Conservation (phyloP, 192 early-diverging fungal species). For the Pilaira anomala region DNA sequence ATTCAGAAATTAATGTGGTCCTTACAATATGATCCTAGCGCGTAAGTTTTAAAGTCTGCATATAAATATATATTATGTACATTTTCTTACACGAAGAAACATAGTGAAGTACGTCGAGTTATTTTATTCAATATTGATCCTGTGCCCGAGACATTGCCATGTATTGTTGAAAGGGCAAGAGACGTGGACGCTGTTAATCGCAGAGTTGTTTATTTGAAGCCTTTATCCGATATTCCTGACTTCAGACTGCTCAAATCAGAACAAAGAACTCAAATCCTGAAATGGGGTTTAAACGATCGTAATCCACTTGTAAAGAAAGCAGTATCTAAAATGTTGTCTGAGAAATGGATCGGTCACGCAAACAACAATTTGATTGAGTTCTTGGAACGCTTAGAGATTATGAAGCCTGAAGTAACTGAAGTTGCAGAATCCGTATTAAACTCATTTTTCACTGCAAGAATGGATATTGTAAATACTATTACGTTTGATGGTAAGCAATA, state of each 20-base stretch:
- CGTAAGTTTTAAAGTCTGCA: slow-evolving; percentile 42
- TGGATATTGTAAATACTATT: slow-evolving; percentile 64
- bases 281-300: slow-evolving; percentile 77
- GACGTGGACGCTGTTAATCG: slow-evolving; percentile 77
- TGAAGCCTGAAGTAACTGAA: slow-evolving; percentile 61
- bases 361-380: slow-evolving; percentile 73
- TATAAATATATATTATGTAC: slow-evolving; percentile 1
- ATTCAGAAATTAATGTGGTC: slow-evolving; percentile 60
- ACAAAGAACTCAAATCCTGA: slow-evolving; percentile 67
- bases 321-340: slow-evolving; percentile 63
- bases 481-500: slow-evolving; percentile 48
- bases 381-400: slow-evolving; percentile 68
- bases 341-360: slow-evolving; percentile 71
- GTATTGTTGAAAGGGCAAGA: slow-evolving; percentile 70
- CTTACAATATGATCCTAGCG: slow-evolving; percentile 71
- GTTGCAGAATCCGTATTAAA: slow-evolving; percentile 60
- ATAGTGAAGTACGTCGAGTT: slow-evolving; percentile 78
- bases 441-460: slow-evolving; percentile 59
- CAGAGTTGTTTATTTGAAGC: slow-evolving; percentile 65
- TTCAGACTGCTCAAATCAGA: slow-evolving; percentile 66
- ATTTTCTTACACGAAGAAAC: slow-evolving; percentile 8
- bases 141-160: slow-evolving; percentile 57
- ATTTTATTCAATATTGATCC: slow-evolving; percentile 75
- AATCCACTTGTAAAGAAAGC: slow-evolving; percentile 76
- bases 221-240: slow-evolving; percentile 65